Evolutionary conservation across 345 rosid species (phyloP), one percentile per base, ranked within the genome.

Genomic region (Eucalyptus cloeziana): DNA sequence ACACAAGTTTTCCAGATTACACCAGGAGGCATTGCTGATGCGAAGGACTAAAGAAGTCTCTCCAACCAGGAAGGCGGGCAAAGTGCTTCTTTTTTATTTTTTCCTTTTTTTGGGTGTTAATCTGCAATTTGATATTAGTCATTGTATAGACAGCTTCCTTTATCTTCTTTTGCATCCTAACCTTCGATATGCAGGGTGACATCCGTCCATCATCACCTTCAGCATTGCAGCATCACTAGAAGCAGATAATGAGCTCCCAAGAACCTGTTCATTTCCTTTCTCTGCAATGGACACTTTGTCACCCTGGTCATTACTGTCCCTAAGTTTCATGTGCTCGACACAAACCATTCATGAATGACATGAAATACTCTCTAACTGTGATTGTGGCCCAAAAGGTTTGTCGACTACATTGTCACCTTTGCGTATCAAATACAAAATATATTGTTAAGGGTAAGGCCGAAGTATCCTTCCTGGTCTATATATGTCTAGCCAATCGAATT

Each of bases 1-100:
- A 64, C 76, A 64, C 76, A 64, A 31, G 76, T 64, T 64, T 64
- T 64, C 33, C 76, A 64, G 76, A 64, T 64, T 30, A 64, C 98
- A n/a, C 91, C 96, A 90, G 99, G 99, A 12, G 98, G 99, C 89
- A 95, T 96, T 86, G 97, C 98, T 37, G 99, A 97, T 87, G 98
- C 96, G 1, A 96, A 96, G 93, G 98, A 96, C 94, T 96, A 92
- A 89, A 81, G 80, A 51, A 64, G 79, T 50, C 89, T 71, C 58
- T 27, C 54, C 89, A 88, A 64, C 76, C 76, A 64, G 37, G 31
- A 64, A 4, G 76, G 37, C 76, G 33, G 76, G 76, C 40, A 15
- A n/a, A 64, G 76, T 3, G 76, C 40, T 14, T 64, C 19, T 52
- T 49, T 47, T 51, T 49, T 13, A 1, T 51, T 17, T 19, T 52